Evolutionary conservation across 1,284 basidiomycete genomes (phyloP).

Genomic region (Anthracocystis panici-leucophaei): DNA sequence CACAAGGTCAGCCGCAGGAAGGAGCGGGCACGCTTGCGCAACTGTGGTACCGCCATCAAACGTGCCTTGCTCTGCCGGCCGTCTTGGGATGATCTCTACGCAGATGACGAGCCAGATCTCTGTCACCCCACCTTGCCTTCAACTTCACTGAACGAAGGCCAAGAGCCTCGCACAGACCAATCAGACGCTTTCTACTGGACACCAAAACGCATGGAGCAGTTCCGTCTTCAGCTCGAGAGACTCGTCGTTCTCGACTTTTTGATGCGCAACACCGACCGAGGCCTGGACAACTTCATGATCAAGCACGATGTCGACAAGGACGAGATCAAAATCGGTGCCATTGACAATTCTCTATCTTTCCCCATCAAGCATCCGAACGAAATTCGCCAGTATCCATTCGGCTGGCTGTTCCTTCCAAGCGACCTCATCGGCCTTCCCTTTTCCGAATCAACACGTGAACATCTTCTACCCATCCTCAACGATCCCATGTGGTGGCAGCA

Average conservation of each 20-base stretch:
- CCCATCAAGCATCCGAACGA: constrained; percentile 80
- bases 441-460: constrained; percentile 81
- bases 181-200: constrained; percentile 80
- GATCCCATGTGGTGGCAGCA: constrained; percentile 90
- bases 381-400: constrained; percentile 90
- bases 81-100: constrained; percentile 77
- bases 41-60: constrained; percentile 61
- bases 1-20: constrained; percentile 63
- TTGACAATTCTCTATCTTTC: constrained; percentile 92
- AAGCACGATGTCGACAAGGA: constrained; percentile 78
- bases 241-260: constrained; percentile 78
- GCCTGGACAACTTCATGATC: constrained; percentile 71
- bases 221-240: constrained; percentile 87
- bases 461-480: constrained; percentile 84
- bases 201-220: constrained; percentile 79
- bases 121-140: constrained; percentile 71
- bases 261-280: constrained; percentile 81
- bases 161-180: constrained; percentile 2
- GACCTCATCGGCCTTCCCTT: constrained; percentile 79
- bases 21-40: constrained; percentile 57
- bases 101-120: constrained; percentile 44
- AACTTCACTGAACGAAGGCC: constrained; percentile 55
- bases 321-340: constrained; percentile 80
- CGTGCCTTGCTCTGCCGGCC: constrained; percentile 74
- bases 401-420: constrained; percentile 85